A percentile compares a stretch with the other conserved stretches of the same genome.
Evolutionary conservation across 306 rosid species (phyloP).

Genomic region (Quercus gilva): DNA sequence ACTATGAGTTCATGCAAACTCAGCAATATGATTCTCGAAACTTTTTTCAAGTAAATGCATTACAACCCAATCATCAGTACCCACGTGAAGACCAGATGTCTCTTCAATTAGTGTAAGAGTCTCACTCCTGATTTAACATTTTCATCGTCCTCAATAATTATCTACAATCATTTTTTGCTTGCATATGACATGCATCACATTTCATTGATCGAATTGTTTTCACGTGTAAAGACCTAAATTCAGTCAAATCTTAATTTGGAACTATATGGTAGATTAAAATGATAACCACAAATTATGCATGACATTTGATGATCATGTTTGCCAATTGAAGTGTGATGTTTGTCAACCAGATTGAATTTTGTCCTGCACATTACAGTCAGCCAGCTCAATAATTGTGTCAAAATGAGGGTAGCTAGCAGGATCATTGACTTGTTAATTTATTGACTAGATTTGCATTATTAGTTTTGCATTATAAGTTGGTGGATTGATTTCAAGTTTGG

Average conservation of each 20-base stretch:
- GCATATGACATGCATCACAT: not conserved
- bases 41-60: constrained; percentile 76
- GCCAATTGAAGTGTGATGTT: not conserved
- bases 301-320: not conserved
- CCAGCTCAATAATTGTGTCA: too few relatives aligned
- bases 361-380: not conserved
- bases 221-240: not conserved
- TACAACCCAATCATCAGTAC: constrained; percentile 65
- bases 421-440: too few relatives aligned
- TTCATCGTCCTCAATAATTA: not conserved
- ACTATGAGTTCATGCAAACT: constrained; percentile 60
- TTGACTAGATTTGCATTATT: too few relatives aligned
- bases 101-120: constrained; percentile 74
- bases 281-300: not conserved
- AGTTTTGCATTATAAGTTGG: too few relatives aligned
- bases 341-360: not conserved
- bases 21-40: constrained; percentile 62
- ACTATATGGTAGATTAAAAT: not conserved
- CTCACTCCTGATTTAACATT: not conserved
- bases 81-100: constrained; percentile 72
- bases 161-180: not conserved
- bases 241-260: not conserved
- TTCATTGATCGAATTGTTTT: not conserved
- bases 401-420: too few relatives aligned
- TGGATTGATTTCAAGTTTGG: too few relatives aligned